Evolutionary conservation across 1,284 basidiomycete species (phyloP), one percentile per base, ranked within the genome.

Genomic region (Trichosporon faecale): DNA sequence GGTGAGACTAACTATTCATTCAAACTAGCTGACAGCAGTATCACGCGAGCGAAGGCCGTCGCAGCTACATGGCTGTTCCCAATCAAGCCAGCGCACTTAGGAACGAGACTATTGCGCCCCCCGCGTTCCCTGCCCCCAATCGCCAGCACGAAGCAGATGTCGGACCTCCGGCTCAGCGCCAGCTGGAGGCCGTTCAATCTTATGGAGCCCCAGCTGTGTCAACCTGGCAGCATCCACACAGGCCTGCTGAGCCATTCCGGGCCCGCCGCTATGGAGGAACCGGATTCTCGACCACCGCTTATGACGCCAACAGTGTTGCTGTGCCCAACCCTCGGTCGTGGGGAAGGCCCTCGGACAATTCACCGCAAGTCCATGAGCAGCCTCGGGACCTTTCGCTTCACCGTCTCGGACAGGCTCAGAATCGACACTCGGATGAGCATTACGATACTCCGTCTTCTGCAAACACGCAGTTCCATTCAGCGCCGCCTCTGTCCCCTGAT

Each of bases 301-400:
- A 61, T 16, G 57, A 61, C 23, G 63, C 40, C 40, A 70, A 70
- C 40, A 35, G 16, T 23, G 40, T 61, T 18, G 52, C 52, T 18
- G 66, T 70, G 2, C 23, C 63, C 37, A 44, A 31, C 21, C 69
- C 69, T n/a, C 69, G 69, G 11, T 27, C 9, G 2, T 70, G 64
- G 68, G 44, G 55, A 46, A 31, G 3, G 40, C 18, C 40, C 4
- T 44, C 40, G 40, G 40, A 44, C 16, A 44, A n/a, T 8, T 18
- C 18, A 4, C 40, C 16, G 11, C 16, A 4, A 6, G 16, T 5
- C 40, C 40, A 44, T 8, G 52, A 57, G 52, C 52, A 57, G 11
- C 52, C 23, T 44, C 40, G n/a, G 16, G 18, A n/a, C 18, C 18
- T 5, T 18, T n/a, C 40, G 6, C 40, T 44, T n/a, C 40, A 18